Evolutionary conservation across 306 rosid genomes (phyloP), one percentile per base, ranked within the genome.

Genomic region (Inga leiocalycina): DNA sequence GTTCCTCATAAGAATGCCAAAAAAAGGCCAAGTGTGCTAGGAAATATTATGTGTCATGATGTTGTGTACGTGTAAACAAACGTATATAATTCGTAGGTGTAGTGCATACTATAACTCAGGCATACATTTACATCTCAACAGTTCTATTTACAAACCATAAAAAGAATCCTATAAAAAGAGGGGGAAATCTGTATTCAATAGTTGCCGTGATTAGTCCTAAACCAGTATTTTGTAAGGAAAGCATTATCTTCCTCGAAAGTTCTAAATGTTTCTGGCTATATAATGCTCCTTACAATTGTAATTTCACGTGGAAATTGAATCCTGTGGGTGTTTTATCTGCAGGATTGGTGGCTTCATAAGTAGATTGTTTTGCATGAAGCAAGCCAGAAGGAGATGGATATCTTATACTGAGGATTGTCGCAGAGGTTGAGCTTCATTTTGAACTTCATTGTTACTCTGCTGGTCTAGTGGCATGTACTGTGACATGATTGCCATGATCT

Each of bases 381-480:
- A 44, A 7, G 39, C 37, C 49, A 51, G 57, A 86, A 39, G 74
- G 77, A 78, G 41, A 79, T 67, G 78, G 51, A 78, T 73, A 88
- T 93, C 91, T 89, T 74, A 82, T 27, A 88, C 91, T 11, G 91
- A 67, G 76, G 86, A 87, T 74, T 82, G 93, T 44, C 94, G 86
- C 51, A 89, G 79, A 24, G 94, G 93, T 59, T 92, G 92, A 64
- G 89, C 59, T 74, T 90, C 98, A 3, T 62, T 80, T 16, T 87
- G 98, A 80, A 85, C 94, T 75, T 86, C 90, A 48, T 87, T 49
- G 16, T 49, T 88, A 30, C 85, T 84, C 45, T 89, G 91, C 75
- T 95, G 88, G 84, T 95, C 99, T 5, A 95, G 82, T 51, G 99
- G 99, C 99, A 95, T 95, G 94, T 95, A 95, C 34, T 95, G 98